Base-by-base conservation (phyloP, 306 rosid genomes). In the Crotalaria pallida region DNA sequence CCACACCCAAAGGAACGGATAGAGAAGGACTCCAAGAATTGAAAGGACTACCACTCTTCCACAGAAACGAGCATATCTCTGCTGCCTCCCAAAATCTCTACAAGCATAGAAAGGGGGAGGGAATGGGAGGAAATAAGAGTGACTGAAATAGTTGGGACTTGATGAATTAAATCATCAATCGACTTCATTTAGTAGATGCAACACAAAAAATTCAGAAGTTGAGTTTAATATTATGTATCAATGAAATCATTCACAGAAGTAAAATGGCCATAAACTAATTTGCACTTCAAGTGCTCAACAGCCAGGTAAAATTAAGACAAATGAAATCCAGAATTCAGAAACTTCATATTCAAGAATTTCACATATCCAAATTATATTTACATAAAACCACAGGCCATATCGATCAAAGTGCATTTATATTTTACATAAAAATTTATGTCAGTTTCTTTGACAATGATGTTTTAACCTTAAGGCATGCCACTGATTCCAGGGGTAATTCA, bases 61-160 rank as follows among this genome's bases (percentile, higher is more conserved):
- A 76, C 96, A 91, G 87, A 94, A 91, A 60, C 97, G 97, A 82
- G 96, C 99, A 82, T 88, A 82, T 70, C 96, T 87, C 80, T 94
- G 99, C 85, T 94, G 99, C 99, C 89, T 62, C 71, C 99, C 99
- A 77, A 87, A 89, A 82, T 94, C 99, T 88, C 99, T 94, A 74
- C 51, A 68, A 72, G 63, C 63, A 80, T 34, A 61, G 55, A 12
- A 83, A 75, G 48, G 8, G 23, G 9, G 15, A 26, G 40, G 43
- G 10, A 24, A 34, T n/a, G 6, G 53, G 51, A 10, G 34, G 48
- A 21, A 31, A 77, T 16, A 56, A 17, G 17, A 29, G 13, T 8
- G 26, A 44, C 23, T 69, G 18, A 22, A 67, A 67, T 69, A 77
- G 65, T 31, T 6, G 10, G 57, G 65, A 73, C 45, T 33, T 34